These are phyloP conservation scores for Fomitiporia mediterranea DNA, from an alignment of 1,284 basidiomycete genomes.

Conservation along the genomic window DNA sequence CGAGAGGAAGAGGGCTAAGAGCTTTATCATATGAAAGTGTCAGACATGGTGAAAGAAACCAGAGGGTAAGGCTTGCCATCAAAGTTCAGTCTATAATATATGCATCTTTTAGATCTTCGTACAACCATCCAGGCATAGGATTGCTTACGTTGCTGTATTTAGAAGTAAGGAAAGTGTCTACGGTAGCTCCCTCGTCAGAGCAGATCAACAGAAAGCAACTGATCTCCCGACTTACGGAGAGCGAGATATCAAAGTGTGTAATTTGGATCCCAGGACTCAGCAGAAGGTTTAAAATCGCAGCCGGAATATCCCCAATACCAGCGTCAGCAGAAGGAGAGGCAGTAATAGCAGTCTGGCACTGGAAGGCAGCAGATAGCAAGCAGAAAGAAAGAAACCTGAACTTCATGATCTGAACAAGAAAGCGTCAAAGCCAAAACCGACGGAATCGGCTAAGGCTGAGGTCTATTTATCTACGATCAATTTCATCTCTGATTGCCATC, in stretches of 20 bases:
- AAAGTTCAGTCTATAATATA: slow-evolving; percentile 11
- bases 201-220: neutral
- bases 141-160: slow-evolving; percentile 16
- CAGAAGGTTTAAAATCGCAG: slow-evolving; percentile 9
- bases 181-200: neutral
- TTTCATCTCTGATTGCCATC: too few species aligned
- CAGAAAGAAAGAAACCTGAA: neutral
- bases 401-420: slow-evolving; percentile 1
- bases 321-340: neutral
- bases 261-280: slow-evolving; percentile 15
- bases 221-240: slow-evolving; percentile 10
- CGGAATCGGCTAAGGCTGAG: neutral
- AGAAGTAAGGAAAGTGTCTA: slow-evolving; percentile 12
- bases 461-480: neutral
- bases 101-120: neutral
- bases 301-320: slow-evolving; percentile 13
- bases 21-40: neutral
- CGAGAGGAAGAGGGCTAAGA: slow-evolving; percentile 8
- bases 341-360: neutral
- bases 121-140: neutral
- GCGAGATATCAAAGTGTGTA: slow-evolving; percentile 4
- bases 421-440: neutral
- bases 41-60: neutral
- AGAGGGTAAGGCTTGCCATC: slow-evolving; percentile 5
- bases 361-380: neutral